These are phyloP conservation scores for Paraglomus brasilianum DNA, from an alignment of 192 early-diverging fungal genomes.

Conservation along the genomic window DNA sequence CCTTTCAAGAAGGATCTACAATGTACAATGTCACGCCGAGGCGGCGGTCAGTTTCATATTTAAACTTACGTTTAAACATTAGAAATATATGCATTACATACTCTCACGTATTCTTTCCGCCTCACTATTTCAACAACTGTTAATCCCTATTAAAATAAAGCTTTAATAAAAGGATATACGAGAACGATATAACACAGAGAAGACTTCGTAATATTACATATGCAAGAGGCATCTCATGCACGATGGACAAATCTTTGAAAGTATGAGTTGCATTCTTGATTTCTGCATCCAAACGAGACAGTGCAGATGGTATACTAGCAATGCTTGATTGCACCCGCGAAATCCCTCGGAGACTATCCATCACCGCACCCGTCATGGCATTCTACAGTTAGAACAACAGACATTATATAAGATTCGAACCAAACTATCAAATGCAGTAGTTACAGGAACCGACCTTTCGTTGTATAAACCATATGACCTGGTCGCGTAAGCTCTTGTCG, in stretches of 20 bases:
- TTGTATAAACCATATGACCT: conserved; percentile 11
- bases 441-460: conserved; percentile 15
- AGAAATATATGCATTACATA: conserved; percentile 30
- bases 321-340: conserved; percentile 44
- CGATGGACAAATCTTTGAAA: conserved; percentile 39
- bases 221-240: conserved; percentile 47
- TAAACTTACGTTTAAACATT: no score
- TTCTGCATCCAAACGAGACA: conserved; percentile 34
- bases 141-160: conserved; percentile 33
- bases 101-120: conserved; percentile 49
- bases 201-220: conserved; percentile 40
- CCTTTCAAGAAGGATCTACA: conserved; percentile 38
- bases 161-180: conserved; percentile 1
- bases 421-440: not conserved
- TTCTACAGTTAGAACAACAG: conserved; percentile 24
- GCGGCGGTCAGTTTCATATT: no score
- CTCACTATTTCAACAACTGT: conserved; percentile 52
- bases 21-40: no score
- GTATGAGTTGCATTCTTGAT: conserved; percentile 36
- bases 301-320: conserved; percentile 41
- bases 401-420: not conserved
- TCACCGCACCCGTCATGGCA: conserved; percentile 37
- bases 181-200: not conserved
- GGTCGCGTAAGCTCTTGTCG: conserved; percentile 22
- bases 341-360: conserved; percentile 41